phyloP scores from a whole-genome alignment of 352 stramenopile species.

The Pythium phragmiticola region DNA sequence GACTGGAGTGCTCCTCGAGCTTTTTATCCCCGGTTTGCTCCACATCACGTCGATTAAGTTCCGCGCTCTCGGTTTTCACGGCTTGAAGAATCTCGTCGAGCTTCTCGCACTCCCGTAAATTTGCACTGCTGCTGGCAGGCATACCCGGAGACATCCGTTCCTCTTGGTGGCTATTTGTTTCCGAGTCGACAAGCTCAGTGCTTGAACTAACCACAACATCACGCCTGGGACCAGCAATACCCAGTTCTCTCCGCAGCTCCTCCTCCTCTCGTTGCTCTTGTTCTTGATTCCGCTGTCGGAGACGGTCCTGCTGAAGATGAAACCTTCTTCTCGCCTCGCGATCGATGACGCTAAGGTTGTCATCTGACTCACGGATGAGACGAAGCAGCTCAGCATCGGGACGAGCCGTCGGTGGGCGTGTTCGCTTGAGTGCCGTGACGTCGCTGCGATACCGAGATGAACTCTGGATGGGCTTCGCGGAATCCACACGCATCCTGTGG shows the following conservation, averaged over 20 bases:
- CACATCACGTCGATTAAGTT: background rate
- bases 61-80: constrained; percentile 24
- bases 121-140: background rate
- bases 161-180: background rate
- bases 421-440: background rate
- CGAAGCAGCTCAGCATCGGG: constrained; percentile 32
- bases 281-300: constrained; percentile 12
- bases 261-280: constrained; percentile 16
- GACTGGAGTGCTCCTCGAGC: background rate
- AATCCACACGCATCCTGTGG: background rate
- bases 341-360: constrained; percentile 75
- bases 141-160: background rate
- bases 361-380: constrained; percentile 56
- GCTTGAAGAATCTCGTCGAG: constrained; percentile 54
- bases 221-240: background rate
- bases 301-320: constrained; percentile 39
- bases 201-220: background rate
- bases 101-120: constrained; percentile 20
- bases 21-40: background rate
- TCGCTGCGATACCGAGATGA: background rate
- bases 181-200: background rate
- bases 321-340: constrained; percentile 49
- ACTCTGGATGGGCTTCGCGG: background rate
- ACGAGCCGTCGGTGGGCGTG: background rate
- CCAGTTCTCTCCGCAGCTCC: background rate